Percentiles rank a stretch among this genome's conserved stretches.
Evolutionary conservation across 2,329 filamentous ascomycete species (phyloP).

Genomic region (Xylaria sp.): DNA sequence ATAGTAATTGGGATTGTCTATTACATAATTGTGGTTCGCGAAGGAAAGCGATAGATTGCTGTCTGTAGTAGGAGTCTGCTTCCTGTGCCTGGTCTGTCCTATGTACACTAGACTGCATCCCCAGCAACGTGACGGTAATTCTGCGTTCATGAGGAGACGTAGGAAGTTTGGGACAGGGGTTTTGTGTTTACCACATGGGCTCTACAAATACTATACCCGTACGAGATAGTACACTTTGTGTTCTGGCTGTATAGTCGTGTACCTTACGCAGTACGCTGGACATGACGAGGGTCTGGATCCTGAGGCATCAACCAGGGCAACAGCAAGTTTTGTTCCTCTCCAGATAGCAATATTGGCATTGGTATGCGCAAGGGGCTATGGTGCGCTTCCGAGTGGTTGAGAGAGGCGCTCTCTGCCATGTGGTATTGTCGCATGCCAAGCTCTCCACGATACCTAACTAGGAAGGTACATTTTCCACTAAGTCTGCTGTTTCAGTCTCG

Average conservation of each 20-base stretch:
- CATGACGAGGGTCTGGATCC: slow-evolving; percentile 11
- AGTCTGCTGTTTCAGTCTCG: slow-evolving; percentile 15
- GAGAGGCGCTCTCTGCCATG: slow-evolving; percentile 26
- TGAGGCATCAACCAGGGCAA: slow-evolving; percentile 2
- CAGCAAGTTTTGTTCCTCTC: not conserved
- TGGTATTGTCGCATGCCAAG: slow-evolving; percentile 36
- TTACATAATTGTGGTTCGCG: no score
- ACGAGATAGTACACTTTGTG: not conserved
- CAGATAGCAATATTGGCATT: not conserved
- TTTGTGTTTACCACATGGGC: not conserved
- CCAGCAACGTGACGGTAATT: not conserved
- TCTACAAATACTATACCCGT: not conserved
- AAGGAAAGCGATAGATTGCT: not conserved
- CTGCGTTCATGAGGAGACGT: not conserved
- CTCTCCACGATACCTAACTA: slow-evolving; percentile 24
- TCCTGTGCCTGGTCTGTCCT: no score
- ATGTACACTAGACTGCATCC: not conserved
- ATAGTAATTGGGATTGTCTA: not conserved
- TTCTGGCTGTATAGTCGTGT: not conserved
- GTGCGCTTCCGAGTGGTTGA: slow-evolving; percentile 35
- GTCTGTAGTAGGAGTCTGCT: no score
- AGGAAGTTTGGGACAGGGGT: not conserved
- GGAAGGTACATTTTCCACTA: slow-evolving; percentile 16
- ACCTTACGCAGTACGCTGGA: not conserved
- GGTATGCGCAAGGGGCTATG: slow-evolving; percentile 26